Percentiles rank a stretch among this genome's conserved stretches.
phyloP scores from a whole-genome alignment of 805 yeast species.

The Spathaspora arborariae region DNA sequence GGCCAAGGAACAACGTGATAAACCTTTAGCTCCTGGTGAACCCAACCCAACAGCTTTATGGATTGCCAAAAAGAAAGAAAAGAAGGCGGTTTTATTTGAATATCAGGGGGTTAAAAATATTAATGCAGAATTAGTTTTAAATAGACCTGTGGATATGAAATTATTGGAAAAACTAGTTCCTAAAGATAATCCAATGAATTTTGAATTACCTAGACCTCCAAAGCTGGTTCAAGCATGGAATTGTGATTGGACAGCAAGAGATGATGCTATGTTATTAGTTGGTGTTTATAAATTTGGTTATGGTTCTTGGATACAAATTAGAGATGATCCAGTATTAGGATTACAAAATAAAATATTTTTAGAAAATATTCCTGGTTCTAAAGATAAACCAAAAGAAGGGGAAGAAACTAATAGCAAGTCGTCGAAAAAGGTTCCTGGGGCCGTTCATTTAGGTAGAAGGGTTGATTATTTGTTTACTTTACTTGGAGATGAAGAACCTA shows the following conservation, averaged over 20 bases:
- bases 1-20: constrained; percentile 46
- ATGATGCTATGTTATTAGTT: constrained; percentile 81
- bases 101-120: constrained; percentile 82
- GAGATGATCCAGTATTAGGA: constrained; percentile 92
- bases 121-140: constrained; percentile 83
- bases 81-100: constrained; percentile 86
- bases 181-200: constrained; percentile 52
- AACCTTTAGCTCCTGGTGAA: constrained; percentile 29
- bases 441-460: constrained; percentile 89
- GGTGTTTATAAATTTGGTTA: constrained; percentile 93
- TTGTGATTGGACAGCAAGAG: constrained; percentile 77
- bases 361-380: constrained; percentile 23
- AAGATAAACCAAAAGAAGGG: constrained; percentile 3
- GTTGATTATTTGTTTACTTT: constrained; percentile 79
- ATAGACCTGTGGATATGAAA: constrained; percentile 82
- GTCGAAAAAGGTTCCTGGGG: constrained; percentile 76
- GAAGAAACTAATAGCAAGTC: constrained; percentile 13
- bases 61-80: constrained; percentile 71
- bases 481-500: constrained; percentile 55
- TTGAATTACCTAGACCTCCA: constrained; percentile 58
- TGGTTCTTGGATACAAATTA: constrained; percentile 90
- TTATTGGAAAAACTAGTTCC: constrained; percentile 53
- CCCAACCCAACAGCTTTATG: constrained; percentile 49
- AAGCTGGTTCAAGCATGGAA: constrained; percentile 90
- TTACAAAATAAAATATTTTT: constrained; percentile 81